Evolutionary conservation across 495 filamentous ascomycete species (phyloP), one percentile per base, ranked within the genome.

Genomic region (Penicillium parvum): DNA sequence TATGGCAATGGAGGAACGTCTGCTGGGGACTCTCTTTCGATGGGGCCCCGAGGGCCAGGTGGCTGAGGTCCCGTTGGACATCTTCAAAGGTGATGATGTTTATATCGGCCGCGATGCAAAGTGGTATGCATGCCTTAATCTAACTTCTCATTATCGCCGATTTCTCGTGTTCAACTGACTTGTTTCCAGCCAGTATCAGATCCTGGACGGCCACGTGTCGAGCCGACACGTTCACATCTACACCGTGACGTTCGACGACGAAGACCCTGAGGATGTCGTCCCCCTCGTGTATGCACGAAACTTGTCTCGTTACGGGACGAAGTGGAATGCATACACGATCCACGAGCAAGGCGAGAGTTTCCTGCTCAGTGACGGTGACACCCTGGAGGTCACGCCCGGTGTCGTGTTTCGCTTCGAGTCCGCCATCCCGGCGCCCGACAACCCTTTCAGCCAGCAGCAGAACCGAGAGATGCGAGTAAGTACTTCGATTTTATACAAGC

Each of bases 231-330:
- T 83, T 10, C 74, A 75, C n/a, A 72, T 85, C 17, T 84, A 83
- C 58, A 77, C 74, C 1, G 63, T 85, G 17, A 49, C 75, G 3
- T 79, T 72, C 47, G 71, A 77, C 38, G 30, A 52, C 15, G 62
- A 68, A 2, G 53, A 64, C 12, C 43, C 51, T 0, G 26, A 52
- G 1, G 52, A 58, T 3, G 54, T 73, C 1, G 50, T 64, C 1
- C 76, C 78, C 0, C 56, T 84, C 20, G 65, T 84, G 4, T 85
- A 83, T 38, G 78, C 78, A 15, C 69, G 81, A 29, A 78, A 85
- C 42, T 56, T 77, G 5, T 84, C 81, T 3, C 52, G 54, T 5
- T 81, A 80, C 49, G 79, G 81, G 2, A 79, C 75, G 0, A 63
- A 56, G 20, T 71, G 82, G 62, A 77, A 81, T 40, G 63, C 58